Evolutionary conservation across 148 eudicot species (phyloP), one percentile per base, ranked within the genome.

Genomic region (Cornus suecica): DNA sequence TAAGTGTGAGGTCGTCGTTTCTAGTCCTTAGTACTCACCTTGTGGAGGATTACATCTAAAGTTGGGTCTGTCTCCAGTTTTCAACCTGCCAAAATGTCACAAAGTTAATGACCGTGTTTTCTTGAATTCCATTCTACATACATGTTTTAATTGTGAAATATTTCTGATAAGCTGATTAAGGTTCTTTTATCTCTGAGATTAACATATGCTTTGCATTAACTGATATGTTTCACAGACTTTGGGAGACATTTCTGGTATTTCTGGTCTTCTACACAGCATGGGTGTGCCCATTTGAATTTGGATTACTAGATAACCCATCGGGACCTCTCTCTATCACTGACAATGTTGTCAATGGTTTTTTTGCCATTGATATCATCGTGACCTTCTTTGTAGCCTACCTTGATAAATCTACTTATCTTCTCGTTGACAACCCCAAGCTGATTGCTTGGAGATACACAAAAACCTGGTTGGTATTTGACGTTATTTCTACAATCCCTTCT

Each of bases 311-410:
- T 0, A 30, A 24, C n/a, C 91, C 88, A 6, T 41, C 58, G 0
- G 79, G 56, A 75, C 61, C 66, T 37, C 84, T 91, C 8, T 77
- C 90, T 20, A 68, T 86, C 28, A 68, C 84, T 22, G 97, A 91
- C 73, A 89, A 91, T 31, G 70, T 89, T 20, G 93, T 89, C 10
- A 91, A 91, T 77, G 88, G 76, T 27, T 77, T 91, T 52, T 91
- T 91, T 60, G 87, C 83, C 34, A 62, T 88, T 66, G 97, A 91
- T 69, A 89, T 91, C n/a, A 15, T 88, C 25, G 70, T 89, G 76
- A 87, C 91, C 54, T 93, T 93, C 82, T 93, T 89, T 74, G 90
- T 89, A 11, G 98, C 98, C 1, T 93, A 91, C 78, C 90, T 86
- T 4, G 92, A 89, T 79, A 82, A 84, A 73, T 71, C 81, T 62